Conservation (phyloP, 1,284 basidiomycete genomes). For the Boletus mariae region DNA sequence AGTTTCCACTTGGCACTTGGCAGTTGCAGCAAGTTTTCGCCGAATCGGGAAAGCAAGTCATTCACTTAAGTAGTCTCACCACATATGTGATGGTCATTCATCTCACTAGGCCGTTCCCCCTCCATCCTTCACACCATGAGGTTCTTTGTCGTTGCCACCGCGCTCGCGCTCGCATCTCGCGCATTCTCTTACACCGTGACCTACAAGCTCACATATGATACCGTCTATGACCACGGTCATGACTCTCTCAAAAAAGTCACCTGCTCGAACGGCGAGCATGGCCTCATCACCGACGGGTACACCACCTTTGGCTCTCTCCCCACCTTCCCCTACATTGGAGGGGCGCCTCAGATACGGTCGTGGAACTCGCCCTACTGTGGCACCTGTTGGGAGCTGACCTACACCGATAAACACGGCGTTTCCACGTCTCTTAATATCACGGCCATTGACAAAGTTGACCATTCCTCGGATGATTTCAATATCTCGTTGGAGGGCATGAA, state of each 20-base stretch:
- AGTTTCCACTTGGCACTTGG: no score
- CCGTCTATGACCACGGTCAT: constrained; percentile 37
- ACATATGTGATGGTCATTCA: background rate
- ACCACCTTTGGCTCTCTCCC: constrained; percentile 45
- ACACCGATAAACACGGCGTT: constrained; percentile 19
- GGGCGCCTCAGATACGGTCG: constrained; percentile 34
- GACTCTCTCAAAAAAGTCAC: constrained; percentile 38
- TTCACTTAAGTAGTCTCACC: constrained; percentile 2
- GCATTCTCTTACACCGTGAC: constrained; percentile 8
- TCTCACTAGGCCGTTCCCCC: background rate
- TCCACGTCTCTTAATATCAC: constrained; percentile 26
- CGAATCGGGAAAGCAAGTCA: background rate
- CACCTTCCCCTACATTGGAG: constrained; percentile 49
- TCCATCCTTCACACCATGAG: constrained; percentile 13
- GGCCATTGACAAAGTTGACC: constrained; percentile 43
- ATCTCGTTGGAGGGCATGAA: constrained; percentile 30
- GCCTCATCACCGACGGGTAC: constrained; percentile 40
- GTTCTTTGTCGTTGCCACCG: background rate
- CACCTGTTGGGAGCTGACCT: constrained; percentile 31
- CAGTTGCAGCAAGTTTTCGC: background rate
- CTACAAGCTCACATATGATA: constrained; percentile 17
- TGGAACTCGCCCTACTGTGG: constrained; percentile 24
- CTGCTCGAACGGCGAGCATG: constrained; percentile 45
- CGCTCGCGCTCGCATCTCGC: constrained; percentile 5
- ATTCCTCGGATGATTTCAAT: constrained; percentile 36